A percentile compares a stretch with the other conserved stretches of the same genome.
These are phyloP conservation scores for Hanseniaspora jakobsenii DNA, from an alignment of 805 yeast species.

Conservation along the genomic window DNA sequence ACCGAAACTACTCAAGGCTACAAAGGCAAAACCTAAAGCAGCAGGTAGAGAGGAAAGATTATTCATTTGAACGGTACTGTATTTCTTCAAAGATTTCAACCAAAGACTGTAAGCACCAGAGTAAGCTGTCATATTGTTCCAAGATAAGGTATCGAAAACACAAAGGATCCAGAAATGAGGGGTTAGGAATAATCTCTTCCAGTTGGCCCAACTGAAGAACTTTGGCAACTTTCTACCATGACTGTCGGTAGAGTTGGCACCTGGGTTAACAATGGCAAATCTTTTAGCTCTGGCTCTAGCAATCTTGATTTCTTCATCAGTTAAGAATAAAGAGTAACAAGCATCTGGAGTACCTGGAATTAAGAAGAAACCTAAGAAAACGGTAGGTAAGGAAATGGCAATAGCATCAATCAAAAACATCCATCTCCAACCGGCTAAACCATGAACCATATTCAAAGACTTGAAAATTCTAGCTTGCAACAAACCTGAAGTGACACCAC, in stretches of 20 bases:
- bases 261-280: constrained; percentile 26
- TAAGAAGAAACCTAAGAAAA: constrained; percentile 36
- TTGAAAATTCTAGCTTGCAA: constrained; percentile 36
- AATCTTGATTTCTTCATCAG: constrained; percentile 47
- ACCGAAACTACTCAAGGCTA: constrained; percentile 36
- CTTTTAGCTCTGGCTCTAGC: constrained; percentile 36
- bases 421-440: constrained; percentile 56
- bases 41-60: constrained; percentile 46
- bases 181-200: constrained; percentile 41
- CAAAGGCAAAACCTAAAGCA: constrained; percentile 43
- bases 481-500: constrained; percentile 46
- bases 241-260: too few relatives aligned
- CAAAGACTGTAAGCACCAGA: constrained; percentile 51
- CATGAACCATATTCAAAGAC: constrained; percentile 34
- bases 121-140: constrained; percentile 49
- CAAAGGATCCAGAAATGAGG: constrained; percentile 48
- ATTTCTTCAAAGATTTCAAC: constrained; percentile 41
- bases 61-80: constrained; percentile 36
- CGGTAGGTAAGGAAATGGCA: constrained; percentile 37
- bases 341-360: constrained; percentile 52
- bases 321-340: constrained; percentile 42
- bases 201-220: constrained; percentile 32
- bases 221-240: constrained; percentile 25
- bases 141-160: constrained; percentile 45
- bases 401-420: constrained; percentile 53